Base-by-base conservation (phyloP, 2,329 filamentous ascomycete species). In the Colletotrichum abscissum region DNA sequence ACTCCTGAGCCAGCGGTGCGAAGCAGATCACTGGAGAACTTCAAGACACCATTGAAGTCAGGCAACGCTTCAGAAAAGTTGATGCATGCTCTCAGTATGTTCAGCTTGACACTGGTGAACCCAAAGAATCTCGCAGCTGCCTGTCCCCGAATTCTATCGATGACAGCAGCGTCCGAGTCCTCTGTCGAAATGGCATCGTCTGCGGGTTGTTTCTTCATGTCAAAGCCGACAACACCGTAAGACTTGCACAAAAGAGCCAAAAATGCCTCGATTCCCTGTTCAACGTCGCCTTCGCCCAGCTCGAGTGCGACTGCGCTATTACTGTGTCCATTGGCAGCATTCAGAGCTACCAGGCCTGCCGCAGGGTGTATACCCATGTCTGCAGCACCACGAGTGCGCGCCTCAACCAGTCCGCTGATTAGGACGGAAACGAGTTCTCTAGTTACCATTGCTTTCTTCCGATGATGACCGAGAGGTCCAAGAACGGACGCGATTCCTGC, bases 341-440 rank as follows among this genome's bases (percentile, higher is more conserved):
- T 93, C 35, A 97, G 85, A 14, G 92, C 92, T 30, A 95, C 92
- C 63, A 98, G 85, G 0, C 95, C 95, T 11, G 96, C 95, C 22
- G 96, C 96, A 54, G 97, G 97, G 83, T 98, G 96, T 46, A 99
- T 94, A 4, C 96, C 97, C 78, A 97, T 94, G 80, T 98, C 97
- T n/a, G 97, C 95, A 54, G 97, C 97, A 38, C 96, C 96, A 60
- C 96, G 89, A 59, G 97, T 98, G 52, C 97, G 90, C 19, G 97
- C 97, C 82, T 98, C 95, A 5, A 98, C 92, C 9, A 99, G 87
- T 3, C 94, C 95, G 42, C 92, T 92, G 65, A 97, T 94, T 54
- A 98, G 87, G 19, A 95, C 92, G 4, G 92, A 92, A 9, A 99
- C 89, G 63, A 98, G 88, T 79, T 98, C 95, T 77, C 94, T 92